phyloP scores from a whole-genome alignment of 148 eudicot species.

The Gaultheria prostrata region DNA sequence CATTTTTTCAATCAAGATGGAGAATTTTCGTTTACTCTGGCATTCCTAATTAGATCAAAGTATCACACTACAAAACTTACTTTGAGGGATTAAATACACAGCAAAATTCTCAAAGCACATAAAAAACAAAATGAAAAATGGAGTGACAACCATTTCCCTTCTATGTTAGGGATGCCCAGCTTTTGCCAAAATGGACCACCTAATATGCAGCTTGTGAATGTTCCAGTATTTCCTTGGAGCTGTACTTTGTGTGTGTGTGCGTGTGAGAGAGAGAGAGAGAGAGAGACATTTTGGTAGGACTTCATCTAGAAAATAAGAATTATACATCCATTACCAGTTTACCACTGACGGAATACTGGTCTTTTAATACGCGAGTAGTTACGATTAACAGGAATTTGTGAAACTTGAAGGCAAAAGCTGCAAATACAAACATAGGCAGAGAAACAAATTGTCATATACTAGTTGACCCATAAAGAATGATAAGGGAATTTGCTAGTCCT shows the following conservation, averaged over 20 bases:
- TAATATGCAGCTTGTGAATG: background rate
- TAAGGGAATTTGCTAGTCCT: slow-evolving; percentile 35
- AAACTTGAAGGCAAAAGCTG: slow-evolving; percentile 8
- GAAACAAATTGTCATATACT: background rate
- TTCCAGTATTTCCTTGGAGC: background rate
- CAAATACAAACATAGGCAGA: background rate
- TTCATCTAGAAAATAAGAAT: background rate
- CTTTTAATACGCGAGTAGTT: background rate
- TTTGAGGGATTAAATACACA: no score
- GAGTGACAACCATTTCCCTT: background rate
- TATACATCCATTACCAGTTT: background rate
- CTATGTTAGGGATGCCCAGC: background rate
- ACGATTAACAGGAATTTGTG: background rate
- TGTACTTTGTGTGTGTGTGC: background rate
- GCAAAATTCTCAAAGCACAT: no score
- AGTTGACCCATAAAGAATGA: slow-evolving; percentile 7
- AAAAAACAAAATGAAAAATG: background rate
- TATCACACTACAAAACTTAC: background rate
- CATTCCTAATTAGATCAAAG: background rate
- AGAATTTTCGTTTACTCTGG: background rate
- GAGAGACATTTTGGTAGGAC: background rate
- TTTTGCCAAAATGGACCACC: background rate
- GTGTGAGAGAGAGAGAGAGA: background rate
- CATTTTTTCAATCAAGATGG: background rate
- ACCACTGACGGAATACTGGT: background rate